These are phyloP conservation scores for Paralagenidium karlingii DNA, from an alignment of 352 stramenopile species.

Conservation along the genomic window DNA sequence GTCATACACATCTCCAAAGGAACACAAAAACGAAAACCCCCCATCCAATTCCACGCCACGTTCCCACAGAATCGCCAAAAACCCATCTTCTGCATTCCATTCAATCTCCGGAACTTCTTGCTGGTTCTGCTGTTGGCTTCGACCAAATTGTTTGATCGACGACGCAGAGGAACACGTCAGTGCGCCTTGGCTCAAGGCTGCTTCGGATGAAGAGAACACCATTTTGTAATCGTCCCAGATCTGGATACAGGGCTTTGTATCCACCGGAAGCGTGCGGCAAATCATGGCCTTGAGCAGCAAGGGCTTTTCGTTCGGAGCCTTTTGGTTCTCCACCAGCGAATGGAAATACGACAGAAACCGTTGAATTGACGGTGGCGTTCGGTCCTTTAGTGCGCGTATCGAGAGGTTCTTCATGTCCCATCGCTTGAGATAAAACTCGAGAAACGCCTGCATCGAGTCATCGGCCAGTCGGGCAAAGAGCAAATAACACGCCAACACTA, in stretches of 20 bases:
- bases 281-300: conserved; percentile 71
- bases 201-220: conserved; percentile 29
- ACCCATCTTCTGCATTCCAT: conserved; percentile 72
- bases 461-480: conserved; percentile 70
- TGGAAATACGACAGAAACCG: conserved; percentile 61
- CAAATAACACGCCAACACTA: conserved; percentile 89
- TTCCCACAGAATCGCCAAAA: conserved; percentile 70
- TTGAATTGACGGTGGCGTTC: conserved; percentile 67
- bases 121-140: neutral
- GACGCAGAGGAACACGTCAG: conserved; percentile 11
- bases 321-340: conserved; percentile 29
- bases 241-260: conserved; percentile 63
- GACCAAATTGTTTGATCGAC: too few relatives aligned
- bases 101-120: conserved; percentile 38
- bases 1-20: conserved; percentile 68
- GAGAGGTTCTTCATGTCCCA: conserved; percentile 67
- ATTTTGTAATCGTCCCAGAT: conserved; percentile 74
- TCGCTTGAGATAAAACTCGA: conserved; percentile 81
- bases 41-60: conserved; percentile 59
- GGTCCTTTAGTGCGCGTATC: conserved; percentile 32
- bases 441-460: conserved; percentile 77
- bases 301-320: conserved; percentile 42
- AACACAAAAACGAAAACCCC: conserved; percentile 75
- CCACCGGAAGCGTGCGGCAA: conserved; percentile 52
- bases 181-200: too few relatives aligned